Base-by-base conservation (phyloP, 495 filamentous ascomycete genomes). In the Darksidea phi region DNA sequence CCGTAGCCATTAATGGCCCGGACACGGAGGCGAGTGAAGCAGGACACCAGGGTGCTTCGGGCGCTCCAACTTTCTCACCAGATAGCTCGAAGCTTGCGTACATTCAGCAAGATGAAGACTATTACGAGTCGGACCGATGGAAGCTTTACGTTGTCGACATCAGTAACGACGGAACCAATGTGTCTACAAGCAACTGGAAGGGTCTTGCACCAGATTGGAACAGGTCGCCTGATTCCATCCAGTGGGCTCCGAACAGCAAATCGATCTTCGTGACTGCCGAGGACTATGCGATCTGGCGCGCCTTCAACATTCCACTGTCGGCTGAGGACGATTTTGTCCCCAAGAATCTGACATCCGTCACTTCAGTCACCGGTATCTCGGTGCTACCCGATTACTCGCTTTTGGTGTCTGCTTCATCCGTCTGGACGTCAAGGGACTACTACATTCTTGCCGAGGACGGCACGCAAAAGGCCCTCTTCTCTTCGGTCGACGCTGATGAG, bases 41-140 rank as follows among this genome's bases (percentile, higher is more conserved):
- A 20, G 63, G 63, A 12, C 56, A 60, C 45, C 1, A 60, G 26
- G 91, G 92, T 0, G 92, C 93, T 54, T 84, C 86, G 67, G 80
- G 84, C 0, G 80, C 76, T 4, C 92, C 92, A 0, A 81, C 84
- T 6, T 87, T 95, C 62, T 89, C 88, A 1, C 85, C 87, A 13
- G 82, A 87, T 65, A 87, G 88, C 0, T 80, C 78, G 45, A 81
- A 80, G 47, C 82, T 93, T 12, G 91, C 85, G 15, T 91, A 95
- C 58, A 80, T 89, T 23, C 81, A 87, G 36, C 77, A 84, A 63
- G 84, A 86, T 64, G 89, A 88, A 6, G 45, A 54, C 37, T 62
- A 58, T 37, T 95, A 97, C 68, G 92, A 97, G 75, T 87, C 86
- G 12, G 92, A 96, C 76, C 88, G 89, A 70, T 86, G 89, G 46